Evolutionary conservation across 169 alveolate genomes (phyloP).

Genomic region (Plasmodium vinckei): DNA sequence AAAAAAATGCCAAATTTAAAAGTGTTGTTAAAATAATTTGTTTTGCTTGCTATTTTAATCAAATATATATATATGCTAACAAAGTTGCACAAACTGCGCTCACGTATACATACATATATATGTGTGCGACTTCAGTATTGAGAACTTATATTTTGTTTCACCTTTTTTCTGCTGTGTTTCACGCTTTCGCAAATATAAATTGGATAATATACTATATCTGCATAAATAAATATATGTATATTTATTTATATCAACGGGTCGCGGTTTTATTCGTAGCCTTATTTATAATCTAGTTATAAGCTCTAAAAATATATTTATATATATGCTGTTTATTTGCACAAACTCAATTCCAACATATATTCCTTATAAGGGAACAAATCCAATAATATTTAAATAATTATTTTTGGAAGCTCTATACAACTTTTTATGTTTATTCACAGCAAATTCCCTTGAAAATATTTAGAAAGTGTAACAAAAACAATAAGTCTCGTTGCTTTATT

Average conservation of each 20-base stretch:
- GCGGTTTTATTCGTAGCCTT: not conserved
- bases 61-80: not conserved
- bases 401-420: not conserved
- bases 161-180: too few species aligned
- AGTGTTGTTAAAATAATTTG: too few species aligned
- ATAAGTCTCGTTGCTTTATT: not conserved
- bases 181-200: too few species aligned
- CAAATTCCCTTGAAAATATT: not conserved
- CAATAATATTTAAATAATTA: slow-evolving; percentile 2
- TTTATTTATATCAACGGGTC: not conserved
- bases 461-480: not conserved
- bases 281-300: not conserved
- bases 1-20: not conserved
- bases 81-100: not conserved
- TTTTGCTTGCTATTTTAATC: not conserved
- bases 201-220: too few species aligned
- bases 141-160: not conserved
- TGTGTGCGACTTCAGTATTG: not conserved
- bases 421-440: slow-evolving; percentile 1
- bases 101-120: not conserved
- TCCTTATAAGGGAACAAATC: not conserved
- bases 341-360: not conserved
- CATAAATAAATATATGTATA: too few species aligned
- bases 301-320: not conserved
- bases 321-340: not conserved